A percentile compares a stretch with the other conserved stretches of the same genome.
Evolutionary conservation across 495 filamentous ascomycete species (phyloP).

Genomic region (Podospora conica): DNA sequence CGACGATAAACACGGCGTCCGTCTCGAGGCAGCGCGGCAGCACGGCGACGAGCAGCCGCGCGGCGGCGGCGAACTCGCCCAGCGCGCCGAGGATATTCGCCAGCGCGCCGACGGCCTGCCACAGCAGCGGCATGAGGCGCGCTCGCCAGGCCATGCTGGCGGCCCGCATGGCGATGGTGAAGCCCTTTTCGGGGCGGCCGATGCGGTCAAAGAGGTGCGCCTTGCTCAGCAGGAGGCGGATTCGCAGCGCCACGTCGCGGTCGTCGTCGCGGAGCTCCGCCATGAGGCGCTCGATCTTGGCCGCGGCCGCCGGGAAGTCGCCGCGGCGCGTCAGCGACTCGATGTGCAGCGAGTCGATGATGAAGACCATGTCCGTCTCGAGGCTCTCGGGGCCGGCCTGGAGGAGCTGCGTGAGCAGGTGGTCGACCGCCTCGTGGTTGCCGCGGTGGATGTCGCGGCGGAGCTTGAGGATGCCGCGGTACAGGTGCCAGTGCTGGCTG

Average conservation of each 20-base stretch:
- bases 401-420: slow-evolving; percentile 56
- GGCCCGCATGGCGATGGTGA: slow-evolving; percentile 75
- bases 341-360: slow-evolving; percentile 63
- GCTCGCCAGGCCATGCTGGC: slow-evolving; percentile 69
- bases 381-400: slow-evolving; percentile 40
- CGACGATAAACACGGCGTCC: slow-evolving; percentile 58
- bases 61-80: slow-evolving; percentile 67
- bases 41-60: slow-evolving; percentile 60
- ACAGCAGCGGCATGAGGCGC: slow-evolving; percentile 64
- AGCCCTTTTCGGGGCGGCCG: slow-evolving; percentile 72
- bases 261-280: slow-evolving; percentile 58
- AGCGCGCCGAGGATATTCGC: slow-evolving; percentile 63
- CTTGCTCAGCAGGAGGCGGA: slow-evolving; percentile 72
- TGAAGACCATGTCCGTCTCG: slow-evolving; percentile 65
- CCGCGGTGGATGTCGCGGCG: slow-evolving; percentile 63
- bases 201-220: slow-evolving; percentile 63
- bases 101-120: slow-evolving; percentile 67
- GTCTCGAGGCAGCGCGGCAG: slow-evolving; percentile 80
- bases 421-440: slow-evolving; percentile 60
- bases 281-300: slow-evolving; percentile 61
- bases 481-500: slow-evolving; percentile 73
- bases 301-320: slow-evolving; percentile 58
- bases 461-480: slow-evolving; percentile 65
- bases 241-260: slow-evolving; percentile 67
- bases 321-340: slow-evolving; percentile 61